Conservation (phyloP, 345 rosid genomes). For the Eucalyptus regnans region DNA sequence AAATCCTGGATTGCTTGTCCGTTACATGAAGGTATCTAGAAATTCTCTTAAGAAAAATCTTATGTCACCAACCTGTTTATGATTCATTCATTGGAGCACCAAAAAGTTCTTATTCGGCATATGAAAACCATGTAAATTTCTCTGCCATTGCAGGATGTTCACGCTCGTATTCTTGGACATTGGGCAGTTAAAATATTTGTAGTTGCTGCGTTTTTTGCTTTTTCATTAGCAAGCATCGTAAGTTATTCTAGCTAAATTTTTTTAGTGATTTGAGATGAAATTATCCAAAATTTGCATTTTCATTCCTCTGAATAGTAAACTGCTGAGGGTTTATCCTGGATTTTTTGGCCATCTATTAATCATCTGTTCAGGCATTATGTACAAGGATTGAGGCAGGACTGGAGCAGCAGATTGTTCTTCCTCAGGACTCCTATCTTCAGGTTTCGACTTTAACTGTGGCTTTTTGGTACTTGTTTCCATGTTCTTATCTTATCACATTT, state of each 20-base stretch:
- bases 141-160: slow-evolving; percentile 20
- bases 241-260: slow-evolving; percentile 7
- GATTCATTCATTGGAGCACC: neutral
- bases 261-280: neutral
- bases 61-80: neutral
- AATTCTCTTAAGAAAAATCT: neutral
- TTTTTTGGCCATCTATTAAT: neutral
- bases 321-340: neutral
- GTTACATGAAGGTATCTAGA: slow-evolving; percentile 38
- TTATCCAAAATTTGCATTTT: neutral
- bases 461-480: neutral
- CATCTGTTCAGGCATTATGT: slow-evolving; percentile 23
- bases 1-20: slow-evolving; percentile 29
- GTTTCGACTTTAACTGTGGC: slow-evolving; percentile 1
- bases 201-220: slow-evolving; percentile 31
- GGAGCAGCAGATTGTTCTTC: slow-evolving; percentile 55
- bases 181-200: slow-evolving; percentile 45
- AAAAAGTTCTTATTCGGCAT: neutral
- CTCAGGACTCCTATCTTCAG: slow-evolving; percentile 58
- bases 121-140: neutral
- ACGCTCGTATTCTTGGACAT: slow-evolving; percentile 33
- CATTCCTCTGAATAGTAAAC: neutral
- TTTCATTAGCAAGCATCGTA: slow-evolving; percentile 34
- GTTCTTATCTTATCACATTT: neutral
- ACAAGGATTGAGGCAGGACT: slow-evolving; percentile 48